Percentiles rank a stretch among this genome's conserved stretches.
Conservation (phyloP, 208 protist genomes). For the Acanthamoeba triangularis region DNA sequence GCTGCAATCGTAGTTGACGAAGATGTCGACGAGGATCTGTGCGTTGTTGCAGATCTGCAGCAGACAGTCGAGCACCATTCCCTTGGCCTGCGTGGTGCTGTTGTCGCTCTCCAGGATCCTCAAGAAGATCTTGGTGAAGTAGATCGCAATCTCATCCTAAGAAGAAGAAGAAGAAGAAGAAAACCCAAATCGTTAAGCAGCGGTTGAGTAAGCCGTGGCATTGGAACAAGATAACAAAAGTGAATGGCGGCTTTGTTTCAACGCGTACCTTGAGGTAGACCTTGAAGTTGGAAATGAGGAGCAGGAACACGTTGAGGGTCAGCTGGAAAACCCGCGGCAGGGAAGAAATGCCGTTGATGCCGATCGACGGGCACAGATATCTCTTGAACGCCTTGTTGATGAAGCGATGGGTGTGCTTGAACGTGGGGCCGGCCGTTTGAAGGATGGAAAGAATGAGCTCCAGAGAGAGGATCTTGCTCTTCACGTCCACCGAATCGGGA, state of each 20-base stretch:
- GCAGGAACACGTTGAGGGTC: conserved; percentile 94
- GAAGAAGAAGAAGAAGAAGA: no score
- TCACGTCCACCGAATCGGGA: conserved; percentile 88
- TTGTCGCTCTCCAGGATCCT: conserved; percentile 94
- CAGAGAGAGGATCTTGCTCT: conserved; percentile 91
- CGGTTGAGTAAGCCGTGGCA: no score
- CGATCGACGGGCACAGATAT: conserved; percentile 92
- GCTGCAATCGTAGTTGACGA: conserved; percentile 99
- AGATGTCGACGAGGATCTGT: conserved; percentile 96
- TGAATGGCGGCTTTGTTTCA: no score
- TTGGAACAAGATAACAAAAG: no score
- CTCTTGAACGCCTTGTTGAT: conserved; percentile 93
- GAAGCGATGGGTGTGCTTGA: conserved; percentile 90
- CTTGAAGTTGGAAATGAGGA: conserved; percentile 94
- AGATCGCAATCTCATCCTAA: conserved; percentile 93
- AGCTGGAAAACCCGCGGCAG: conserved; percentile 95
- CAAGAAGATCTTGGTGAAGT: conserved; percentile 96
- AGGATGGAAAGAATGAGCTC: conserved; percentile 90
- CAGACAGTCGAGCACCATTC: conserved; percentile 88
- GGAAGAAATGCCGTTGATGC: conserved; percentile 93
- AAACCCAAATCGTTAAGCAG: not conserved
- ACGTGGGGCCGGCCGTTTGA: conserved; percentile 94
- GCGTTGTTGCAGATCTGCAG: conserved; percentile 91
- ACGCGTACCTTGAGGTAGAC: conserved; percentile 92
- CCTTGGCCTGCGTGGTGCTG: conserved; percentile 94